Base-by-base conservation (phyloP, 2,329 filamentous ascomycete genomes). In the Allantophomopsis cytisporea region DNA sequence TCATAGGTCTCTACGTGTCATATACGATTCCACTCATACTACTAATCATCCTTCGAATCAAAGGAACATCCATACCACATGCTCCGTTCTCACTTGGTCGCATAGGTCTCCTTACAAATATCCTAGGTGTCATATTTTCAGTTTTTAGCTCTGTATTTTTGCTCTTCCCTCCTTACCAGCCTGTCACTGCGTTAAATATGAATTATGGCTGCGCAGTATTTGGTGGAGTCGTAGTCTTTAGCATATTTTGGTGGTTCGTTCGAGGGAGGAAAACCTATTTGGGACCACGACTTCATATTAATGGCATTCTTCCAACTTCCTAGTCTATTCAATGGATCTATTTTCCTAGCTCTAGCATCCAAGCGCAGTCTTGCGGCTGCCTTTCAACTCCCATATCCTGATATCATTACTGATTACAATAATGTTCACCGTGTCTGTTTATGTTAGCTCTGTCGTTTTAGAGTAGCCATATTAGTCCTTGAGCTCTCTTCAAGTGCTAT, bases 61-160 rank as follows among this genome's bases (percentile, higher is more conserved):
- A 50, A 21, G 54, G 62, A n/a, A n/a, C n/a, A n/a, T n/a, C n/a
- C n/a, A n/a, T n/a, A n/a, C n/a, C n/a, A n/a, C n/a, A n/a, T n/a
- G n/a, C n/a, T n/a, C n/a, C n/a, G n/a, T n/a, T n/a, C n/a, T n/a
- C n/a, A n/a, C n/a, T n/a, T n/a, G n/a, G n/a, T n/a, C n/a, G 16
- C 35, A 50, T 40, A 42, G 47, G 35, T 39, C 30, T 39, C 41
- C 34, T 39, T 44, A 36, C 39, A 36, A n/a, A 28, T 48, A 35
- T 45, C 39, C 18, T 23, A 28, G 64, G 70, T 1, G 70, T 67
- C 47, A 37, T 59, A 2, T 77, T 74, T 47, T 64, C 69, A 50
- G 41, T 68, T 1, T 65, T 76, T 32, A 59, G 75, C 2, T 62
- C 71, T 10, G 75, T 77, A 53, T 76, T 69, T 61, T 65, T 61